Evolutionary conservation across 768 basidiomycete genomes (phyloP).

Genomic region (Phylloporus rhodoxanthus): DNA sequence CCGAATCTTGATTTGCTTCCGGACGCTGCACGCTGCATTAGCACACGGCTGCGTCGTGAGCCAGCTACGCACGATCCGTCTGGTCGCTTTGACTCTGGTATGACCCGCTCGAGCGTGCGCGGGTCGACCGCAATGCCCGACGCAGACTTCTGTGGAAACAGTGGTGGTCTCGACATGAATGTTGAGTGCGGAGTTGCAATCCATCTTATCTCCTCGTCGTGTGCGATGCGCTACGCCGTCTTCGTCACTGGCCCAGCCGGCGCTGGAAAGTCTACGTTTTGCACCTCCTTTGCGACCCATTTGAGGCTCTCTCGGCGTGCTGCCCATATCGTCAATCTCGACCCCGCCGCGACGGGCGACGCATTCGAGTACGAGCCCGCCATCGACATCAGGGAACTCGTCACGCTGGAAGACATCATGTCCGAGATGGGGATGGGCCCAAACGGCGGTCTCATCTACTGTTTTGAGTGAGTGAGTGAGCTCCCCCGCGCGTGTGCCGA

Average conservation of each 20-base stretch:
- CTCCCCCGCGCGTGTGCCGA: background rate
- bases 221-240: slow-evolving; percentile 77
- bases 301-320: slow-evolving; percentile 74
- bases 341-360: slow-evolving; percentile 83
- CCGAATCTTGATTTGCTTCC: slow-evolving; percentile 84
- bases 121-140: slow-evolving; percentile 86
- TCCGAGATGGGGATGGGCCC: slow-evolving; percentile 90
- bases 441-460: slow-evolving; percentile 95
- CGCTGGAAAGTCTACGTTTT: slow-evolving; percentile 96
- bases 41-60: slow-evolving; percentile 6
- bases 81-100: slow-evolving; percentile 73
- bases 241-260: slow-evolving; percentile 95
- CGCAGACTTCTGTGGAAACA: slow-evolving; percentile 62
- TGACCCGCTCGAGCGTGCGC: slow-evolving; percentile 78
- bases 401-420: slow-evolving; percentile 95
- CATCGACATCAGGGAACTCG: slow-evolving; percentile 90
- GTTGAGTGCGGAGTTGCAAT: slow-evolving; percentile 29
- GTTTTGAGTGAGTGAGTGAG: slow-evolving; percentile 92
- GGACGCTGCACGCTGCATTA: slow-evolving; percentile 46
- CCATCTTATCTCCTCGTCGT: slow-evolving; percentile 13
- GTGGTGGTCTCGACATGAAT: slow-evolving; percentile 68
- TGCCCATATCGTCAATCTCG: slow-evolving; percentile 93
- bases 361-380: slow-evolving; percentile 90
- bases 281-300: slow-evolving; percentile 82
- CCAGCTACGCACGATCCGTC: slow-evolving; percentile 69